phyloP scores from a whole-genome alignment of 225 moss, liverwort and hornwort species.

The Pleurozium schreberi region DNA sequence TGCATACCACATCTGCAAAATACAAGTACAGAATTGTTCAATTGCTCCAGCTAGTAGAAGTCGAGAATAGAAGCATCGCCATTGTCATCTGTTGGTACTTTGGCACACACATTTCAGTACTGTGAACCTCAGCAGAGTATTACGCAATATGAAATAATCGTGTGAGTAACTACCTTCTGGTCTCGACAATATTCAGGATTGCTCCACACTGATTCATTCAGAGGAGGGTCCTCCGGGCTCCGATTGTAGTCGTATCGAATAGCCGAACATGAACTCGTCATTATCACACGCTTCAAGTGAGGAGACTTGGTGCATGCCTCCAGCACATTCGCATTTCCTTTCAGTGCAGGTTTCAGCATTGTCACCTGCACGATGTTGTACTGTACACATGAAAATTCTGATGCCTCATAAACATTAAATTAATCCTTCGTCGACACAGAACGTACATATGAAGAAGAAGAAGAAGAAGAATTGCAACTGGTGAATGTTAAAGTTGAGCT shows the following conservation, averaged over 20 bases:
- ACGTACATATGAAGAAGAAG: neutral
- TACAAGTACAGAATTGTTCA: neutral
- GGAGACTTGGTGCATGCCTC: slow-evolving; percentile 63
- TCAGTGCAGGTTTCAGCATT: slow-evolving; percentile 66
- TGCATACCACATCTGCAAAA: slow-evolving; percentile 77
- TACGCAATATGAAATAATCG: neutral
- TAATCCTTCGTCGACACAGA: neutral
- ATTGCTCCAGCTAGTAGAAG: neutral
- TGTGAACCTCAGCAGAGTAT: neutral
- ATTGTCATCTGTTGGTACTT: neutral
- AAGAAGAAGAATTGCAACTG: neutral
- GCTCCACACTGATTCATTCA: slow-evolving; percentile 65
- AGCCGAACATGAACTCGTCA: slow-evolving; percentile 88
- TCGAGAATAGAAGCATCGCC: neutral
- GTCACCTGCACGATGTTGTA: slow-evolving; percentile 24
- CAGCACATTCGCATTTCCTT: slow-evolving; percentile 74
- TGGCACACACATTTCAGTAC: neutral
- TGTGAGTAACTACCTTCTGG: slow-evolving; percentile 33
- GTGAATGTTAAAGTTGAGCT: neutral
- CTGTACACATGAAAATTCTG: neutral
- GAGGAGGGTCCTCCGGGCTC: slow-evolving; percentile 24
- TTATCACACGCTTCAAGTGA: slow-evolving; percentile 59
- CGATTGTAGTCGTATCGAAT: slow-evolving; percentile 67
- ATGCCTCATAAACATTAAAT: neutral
- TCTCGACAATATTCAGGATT: slow-evolving; percentile 64